Evolutionary conservation across 2,329 filamentous ascomycete genomes (phyloP).

Genomic region (Phoma sp.): DNA sequence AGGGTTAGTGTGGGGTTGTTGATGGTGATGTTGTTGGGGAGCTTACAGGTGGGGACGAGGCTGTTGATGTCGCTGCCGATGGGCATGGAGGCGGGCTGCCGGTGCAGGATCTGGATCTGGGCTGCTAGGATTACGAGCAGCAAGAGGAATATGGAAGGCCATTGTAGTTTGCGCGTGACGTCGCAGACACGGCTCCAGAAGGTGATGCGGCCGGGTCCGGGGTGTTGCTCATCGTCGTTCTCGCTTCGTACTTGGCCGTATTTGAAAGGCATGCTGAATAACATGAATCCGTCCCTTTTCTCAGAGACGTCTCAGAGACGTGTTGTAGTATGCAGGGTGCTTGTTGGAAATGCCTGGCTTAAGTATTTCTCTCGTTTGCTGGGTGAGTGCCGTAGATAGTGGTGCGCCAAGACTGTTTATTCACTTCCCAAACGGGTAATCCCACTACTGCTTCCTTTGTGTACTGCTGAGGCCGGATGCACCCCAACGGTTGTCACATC

Average conservation of each 20-base stretch:
- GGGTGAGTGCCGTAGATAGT: neutral
- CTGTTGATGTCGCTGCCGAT: conserved; percentile 22
- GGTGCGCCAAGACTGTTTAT: conserved; percentile 7
- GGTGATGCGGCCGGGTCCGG: neutral
- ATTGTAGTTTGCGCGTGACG: conserved; percentile 10
- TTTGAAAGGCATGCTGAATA: conserved; percentile 3
- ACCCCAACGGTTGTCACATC: too few species aligned
- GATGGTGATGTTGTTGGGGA: neutral
- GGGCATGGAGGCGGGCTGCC: conserved; percentile 5
- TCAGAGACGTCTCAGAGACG: neutral
- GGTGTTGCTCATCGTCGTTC: conserved; percentile 6
- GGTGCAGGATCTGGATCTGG: conserved; percentile 22
- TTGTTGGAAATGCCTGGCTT: too few species aligned
- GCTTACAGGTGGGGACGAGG: conserved; percentile 22
- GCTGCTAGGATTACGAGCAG: conserved; percentile 17
- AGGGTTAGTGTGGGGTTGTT: conserved; percentile 1
- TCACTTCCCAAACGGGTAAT: conserved; percentile 16
- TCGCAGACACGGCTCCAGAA: conserved; percentile 2
- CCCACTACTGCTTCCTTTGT: conserved; percentile 11
- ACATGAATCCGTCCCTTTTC: neutral
- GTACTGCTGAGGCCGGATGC: too few species aligned
- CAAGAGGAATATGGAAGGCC: conserved; percentile 17
- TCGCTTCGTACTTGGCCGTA: conserved; percentile 25
- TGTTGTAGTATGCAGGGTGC: too few species aligned
- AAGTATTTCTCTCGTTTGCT: too few species aligned